Base-by-base conservation (phyloP, 495 filamentous ascomycete genomes). In the Wilcoxina mikolae region DNA sequence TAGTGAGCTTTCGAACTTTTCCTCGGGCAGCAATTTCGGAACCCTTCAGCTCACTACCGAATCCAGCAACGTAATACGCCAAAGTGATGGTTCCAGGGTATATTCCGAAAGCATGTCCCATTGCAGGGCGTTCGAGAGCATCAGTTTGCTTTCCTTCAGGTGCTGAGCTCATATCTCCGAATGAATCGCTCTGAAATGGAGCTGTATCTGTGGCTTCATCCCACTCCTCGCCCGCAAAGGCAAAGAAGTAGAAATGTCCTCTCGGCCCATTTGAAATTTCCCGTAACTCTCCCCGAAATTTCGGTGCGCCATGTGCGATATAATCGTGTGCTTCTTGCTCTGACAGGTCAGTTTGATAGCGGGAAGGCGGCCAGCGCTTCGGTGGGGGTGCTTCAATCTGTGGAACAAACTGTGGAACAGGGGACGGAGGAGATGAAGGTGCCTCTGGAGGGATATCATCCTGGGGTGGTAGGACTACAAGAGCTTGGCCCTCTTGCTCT, bases 111-210 rank as follows among this genome's bases (percentile, higher is more conserved):
- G 68, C 69, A 60, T 67, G 67, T 5, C 66, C 66, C 73, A 75
- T 75, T 24, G 69, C 71, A 4, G 73, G 73, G 51, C 74, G 67
- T 45, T 75, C 73, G 47, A 74, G 56, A 4, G 73, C 67, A 46
- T 71, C 63, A 10, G 59, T 62, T 38, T 66, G 63, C 29, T 50
- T 60, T 27, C 62, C 62, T 53, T 64, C 62, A 18, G 63, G 63
- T 11, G 56, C 58, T 26, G 64, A 66, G 18, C 59, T 66, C 59
- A 66, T 66, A 39, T 66, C 64, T 39, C 50, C 66, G 53, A 66
- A 66, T 5, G 56, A 62, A 53, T 65, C 64, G 41, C 59, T 62
- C 45, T 66, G 63, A n/a, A 66, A 66, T 47, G 39, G 28, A 25
- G 64, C 57, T 27, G 54, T 58, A 39, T 66, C 63, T 4, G 64